Conservation (phyloP, 1,284 basidiomycete genomes). For the Gomphus bonarii region DNA sequence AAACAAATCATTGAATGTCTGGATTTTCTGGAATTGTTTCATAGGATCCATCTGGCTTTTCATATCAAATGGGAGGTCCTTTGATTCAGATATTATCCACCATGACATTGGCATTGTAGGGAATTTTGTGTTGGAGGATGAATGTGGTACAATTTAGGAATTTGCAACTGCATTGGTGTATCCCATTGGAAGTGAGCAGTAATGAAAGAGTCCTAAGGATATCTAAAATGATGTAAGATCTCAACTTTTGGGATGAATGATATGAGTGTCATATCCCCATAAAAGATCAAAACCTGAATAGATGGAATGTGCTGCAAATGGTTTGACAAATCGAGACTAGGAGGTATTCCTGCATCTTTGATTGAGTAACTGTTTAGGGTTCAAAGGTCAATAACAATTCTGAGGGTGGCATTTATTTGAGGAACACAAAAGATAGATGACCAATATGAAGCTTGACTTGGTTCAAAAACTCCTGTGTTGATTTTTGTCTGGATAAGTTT, state of each 20-base stretch:
- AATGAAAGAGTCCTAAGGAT: not conserved
- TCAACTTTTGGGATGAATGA: not conserved
- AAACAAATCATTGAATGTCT: conserved; percentile 18
- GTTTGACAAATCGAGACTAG: not conserved
- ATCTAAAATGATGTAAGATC: not conserved
- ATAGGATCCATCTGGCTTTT: not conserved
- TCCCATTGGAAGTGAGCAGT: not conserved
- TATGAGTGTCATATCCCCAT: not conserved
- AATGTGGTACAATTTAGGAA: conserved; percentile 20
- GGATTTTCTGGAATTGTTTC: conserved; percentile 3
- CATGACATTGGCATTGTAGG: conserved; percentile 17
- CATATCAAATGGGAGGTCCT: conserved; percentile 14
- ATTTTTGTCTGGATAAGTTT: too few species aligned
- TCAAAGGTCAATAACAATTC: too few species aligned
- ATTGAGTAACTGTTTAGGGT: too few species aligned
- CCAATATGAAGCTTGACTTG: too few species aligned
- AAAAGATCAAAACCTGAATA: not conserved
- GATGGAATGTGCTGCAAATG: not conserved
- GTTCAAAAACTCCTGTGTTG: too few species aligned
- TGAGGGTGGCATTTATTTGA: too few species aligned
- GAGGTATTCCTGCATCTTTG: not conserved
- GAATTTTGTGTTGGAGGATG: conserved; percentile 15
- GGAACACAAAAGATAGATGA: too few species aligned
- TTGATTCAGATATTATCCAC: conserved; percentile 23
- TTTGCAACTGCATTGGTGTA: conserved; percentile 10